Percentiles rank a stretch among this genome's conserved stretches.
These are phyloP conservation scores for Penicillium sp. DNA, from an alignment of 2,329 filamentous ascomycete species.

Conservation along the genomic window DNA sequence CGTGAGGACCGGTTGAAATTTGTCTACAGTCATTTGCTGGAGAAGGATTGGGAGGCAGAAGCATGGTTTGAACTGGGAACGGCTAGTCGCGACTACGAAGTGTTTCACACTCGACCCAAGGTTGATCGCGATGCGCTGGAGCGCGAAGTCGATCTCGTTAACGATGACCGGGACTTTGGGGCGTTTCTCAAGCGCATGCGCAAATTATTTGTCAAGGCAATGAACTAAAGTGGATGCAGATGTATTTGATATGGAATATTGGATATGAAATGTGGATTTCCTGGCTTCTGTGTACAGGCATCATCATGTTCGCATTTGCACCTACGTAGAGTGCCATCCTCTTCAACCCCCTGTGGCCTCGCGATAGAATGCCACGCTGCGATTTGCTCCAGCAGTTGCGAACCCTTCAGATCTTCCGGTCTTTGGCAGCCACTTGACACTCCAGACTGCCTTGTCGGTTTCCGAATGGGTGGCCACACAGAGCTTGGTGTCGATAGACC, in stretches of 20 bases:
- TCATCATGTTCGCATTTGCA: constrained; percentile 3
- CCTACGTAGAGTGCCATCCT: neutral
- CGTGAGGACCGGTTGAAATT: constrained; percentile 82
- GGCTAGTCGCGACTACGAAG: constrained; percentile 73
- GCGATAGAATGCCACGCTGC: constrained; percentile 73
- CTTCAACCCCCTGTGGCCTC: constrained; percentile 66
- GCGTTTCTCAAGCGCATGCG: constrained; percentile 59
- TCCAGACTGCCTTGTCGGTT: constrained; percentile 78
- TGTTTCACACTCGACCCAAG: constrained; percentile 69
- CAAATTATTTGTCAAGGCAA: constrained; percentile 51
- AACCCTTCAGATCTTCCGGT: constrained; percentile 60
- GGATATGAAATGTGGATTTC: constrained; percentile 11
- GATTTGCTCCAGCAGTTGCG: constrained; percentile 69
- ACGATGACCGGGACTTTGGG: constrained; percentile 56
- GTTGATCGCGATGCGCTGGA: constrained; percentile 52
- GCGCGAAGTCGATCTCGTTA: constrained; percentile 51
- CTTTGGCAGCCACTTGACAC: constrained; percentile 76
- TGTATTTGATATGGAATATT: neutral
- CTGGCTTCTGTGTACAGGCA: constrained; percentile 14
- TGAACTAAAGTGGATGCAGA: constrained; percentile 39
- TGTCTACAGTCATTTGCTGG: constrained; percentile 78
- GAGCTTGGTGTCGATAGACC: constrained; percentile 74
- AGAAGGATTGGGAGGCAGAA: constrained; percentile 80
- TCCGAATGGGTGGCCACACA: constrained; percentile 94
- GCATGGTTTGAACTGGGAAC: constrained; percentile 91